Conservation (phyloP, 805 yeast genomes). For the Pichia phayaonensis region DNA sequence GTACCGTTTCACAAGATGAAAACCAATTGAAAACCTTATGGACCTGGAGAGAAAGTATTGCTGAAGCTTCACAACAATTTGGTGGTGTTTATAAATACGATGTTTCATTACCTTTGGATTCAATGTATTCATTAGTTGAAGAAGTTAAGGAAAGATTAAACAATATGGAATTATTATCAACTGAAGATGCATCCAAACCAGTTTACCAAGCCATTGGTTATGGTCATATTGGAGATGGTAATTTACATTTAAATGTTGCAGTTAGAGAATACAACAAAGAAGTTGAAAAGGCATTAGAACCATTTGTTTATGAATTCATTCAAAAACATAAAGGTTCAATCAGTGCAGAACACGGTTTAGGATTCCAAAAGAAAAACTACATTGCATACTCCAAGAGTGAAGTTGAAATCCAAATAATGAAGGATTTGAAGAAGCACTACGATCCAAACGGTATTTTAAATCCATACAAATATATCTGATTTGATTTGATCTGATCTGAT, state of each 20-base stretch:
- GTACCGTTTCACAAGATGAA: conserved; percentile 94
- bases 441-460: conserved; percentile 92
- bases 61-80: conserved; percentile 75
- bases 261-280: conserved; percentile 74
- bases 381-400: conserved; percentile 76
- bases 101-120: conserved; percentile 80
- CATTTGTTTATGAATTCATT: conserved; percentile 92
- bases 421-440: conserved; percentile 66
- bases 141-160: conserved; percentile 59
- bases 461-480: conserved; percentile 81
- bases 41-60: conserved; percentile 93
- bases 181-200: conserved; percentile 55
- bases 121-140: conserved; percentile 74
- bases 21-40: conserved; percentile 76
- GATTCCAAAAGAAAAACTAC: conserved; percentile 91
- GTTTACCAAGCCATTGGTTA: conserved; percentile 89
- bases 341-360: conserved; percentile 96
- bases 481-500: too few relatives aligned
- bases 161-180: conserved; percentile 53
- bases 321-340: conserved; percentile 70
- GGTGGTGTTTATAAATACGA: conserved; percentile 98
- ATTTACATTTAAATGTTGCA: conserved; percentile 87
- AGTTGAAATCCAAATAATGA: conserved; percentile 65
- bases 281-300: conserved; percentile 80
- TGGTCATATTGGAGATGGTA: conserved; percentile 98